These are phyloP conservation scores for Paspalum vaginatum DNA, from an alignment of 176 grass and related monocot genomes.

Conservation along the genomic window DNA sequence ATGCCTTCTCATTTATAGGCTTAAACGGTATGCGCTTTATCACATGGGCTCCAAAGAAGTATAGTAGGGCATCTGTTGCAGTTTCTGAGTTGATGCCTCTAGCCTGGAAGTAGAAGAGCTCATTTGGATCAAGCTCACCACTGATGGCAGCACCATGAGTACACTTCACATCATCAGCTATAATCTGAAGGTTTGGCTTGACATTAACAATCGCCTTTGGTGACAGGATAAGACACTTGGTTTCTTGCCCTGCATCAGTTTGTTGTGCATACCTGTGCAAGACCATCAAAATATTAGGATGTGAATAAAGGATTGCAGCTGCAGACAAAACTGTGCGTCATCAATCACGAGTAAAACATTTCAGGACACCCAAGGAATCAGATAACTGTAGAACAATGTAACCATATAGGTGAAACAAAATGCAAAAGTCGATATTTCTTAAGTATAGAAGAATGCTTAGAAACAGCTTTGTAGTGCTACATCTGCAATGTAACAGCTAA, in stretches of 20 bases:
- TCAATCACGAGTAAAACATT: background rate
- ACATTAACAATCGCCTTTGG: conserved; percentile 84
- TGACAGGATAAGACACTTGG: conserved; percentile 80
- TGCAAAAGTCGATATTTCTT: background rate
- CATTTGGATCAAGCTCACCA: conserved; percentile 76
- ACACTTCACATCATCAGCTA: conserved; percentile 97
- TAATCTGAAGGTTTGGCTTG: conserved; percentile 95
- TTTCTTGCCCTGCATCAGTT: conserved; percentile 87
- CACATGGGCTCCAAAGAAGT: conserved; percentile 84
- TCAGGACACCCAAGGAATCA: background rate
- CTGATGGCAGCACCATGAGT: conserved; percentile 95
- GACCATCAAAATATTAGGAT: background rate
- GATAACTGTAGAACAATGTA: background rate
- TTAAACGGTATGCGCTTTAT: conserved; percentile 79
- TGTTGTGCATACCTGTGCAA: conserved; percentile 69
- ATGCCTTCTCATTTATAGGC: conserved; percentile 52
- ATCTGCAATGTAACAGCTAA: background rate
- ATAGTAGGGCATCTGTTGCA: conserved; percentile 75
- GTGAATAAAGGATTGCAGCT: background rate
- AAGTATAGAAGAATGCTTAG: background rate
- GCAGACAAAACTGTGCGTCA: background rate
- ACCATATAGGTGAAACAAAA: conserved; percentile 3
- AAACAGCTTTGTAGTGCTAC: background rate
- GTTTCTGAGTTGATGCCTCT: conserved; percentile 71
- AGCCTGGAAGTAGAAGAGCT: conserved; percentile 87